A percentile compares a stretch with the other conserved stretches of the same genome.
Evolutionary conservation across 108 stramenopile genomes (phyloP).

Genomic region (Aurantiochytrium sp.): DNA sequence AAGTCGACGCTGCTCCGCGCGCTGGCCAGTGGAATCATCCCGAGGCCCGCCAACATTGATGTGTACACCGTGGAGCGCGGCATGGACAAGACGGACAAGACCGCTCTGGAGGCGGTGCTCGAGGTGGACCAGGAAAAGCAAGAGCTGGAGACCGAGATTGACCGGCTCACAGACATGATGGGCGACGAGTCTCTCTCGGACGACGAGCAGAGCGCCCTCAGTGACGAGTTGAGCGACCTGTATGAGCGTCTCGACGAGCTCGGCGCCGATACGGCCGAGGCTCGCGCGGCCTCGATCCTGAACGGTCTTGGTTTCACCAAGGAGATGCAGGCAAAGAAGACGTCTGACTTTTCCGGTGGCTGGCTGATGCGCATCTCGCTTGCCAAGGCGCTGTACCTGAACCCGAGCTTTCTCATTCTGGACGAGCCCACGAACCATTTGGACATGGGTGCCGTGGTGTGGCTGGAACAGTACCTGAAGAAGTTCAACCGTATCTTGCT

Average conservation of each 20-base stretch:
- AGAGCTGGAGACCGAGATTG: conserved; percentile 77
- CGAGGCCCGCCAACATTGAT: conserved; percentile 90
- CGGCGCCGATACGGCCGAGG: conserved; percentile 89
- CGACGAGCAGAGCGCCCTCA: conserved; percentile 64
- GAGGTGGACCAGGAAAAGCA: conserved; percentile 82
- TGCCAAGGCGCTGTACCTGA: conserved; percentile 87
- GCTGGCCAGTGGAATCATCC: conserved; percentile 80
- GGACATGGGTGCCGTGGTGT: conserved; percentile 95
- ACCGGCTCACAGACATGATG: conserved; percentile 71
- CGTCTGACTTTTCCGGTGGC: conserved; percentile 89
- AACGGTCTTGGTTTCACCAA: conserved; percentile 89
- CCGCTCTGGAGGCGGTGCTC: conserved; percentile 95
- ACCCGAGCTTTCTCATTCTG: conserved; percentile 84
- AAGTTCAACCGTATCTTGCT: conserved; percentile 85
- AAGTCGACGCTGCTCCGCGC: conserved; percentile 82
- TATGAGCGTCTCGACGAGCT: conserved; percentile 92
- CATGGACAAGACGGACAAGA: conserved; percentile 78
- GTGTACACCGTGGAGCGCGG: conserved; percentile 90
- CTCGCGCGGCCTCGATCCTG: conserved; percentile 89
- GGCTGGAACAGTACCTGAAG: conserved; percentile 92
- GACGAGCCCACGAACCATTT: conserved; percentile 76
- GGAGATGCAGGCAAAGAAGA: conserved; percentile 81
- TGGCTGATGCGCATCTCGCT: conserved; percentile 98
- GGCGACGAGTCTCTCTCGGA: conserved; percentile 69
- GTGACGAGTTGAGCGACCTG: conserved; percentile 64